phyloP scores from a whole-genome alignment of 192 early-diverging fungal genomes.

The Backusella parvicylindrica region DNA sequence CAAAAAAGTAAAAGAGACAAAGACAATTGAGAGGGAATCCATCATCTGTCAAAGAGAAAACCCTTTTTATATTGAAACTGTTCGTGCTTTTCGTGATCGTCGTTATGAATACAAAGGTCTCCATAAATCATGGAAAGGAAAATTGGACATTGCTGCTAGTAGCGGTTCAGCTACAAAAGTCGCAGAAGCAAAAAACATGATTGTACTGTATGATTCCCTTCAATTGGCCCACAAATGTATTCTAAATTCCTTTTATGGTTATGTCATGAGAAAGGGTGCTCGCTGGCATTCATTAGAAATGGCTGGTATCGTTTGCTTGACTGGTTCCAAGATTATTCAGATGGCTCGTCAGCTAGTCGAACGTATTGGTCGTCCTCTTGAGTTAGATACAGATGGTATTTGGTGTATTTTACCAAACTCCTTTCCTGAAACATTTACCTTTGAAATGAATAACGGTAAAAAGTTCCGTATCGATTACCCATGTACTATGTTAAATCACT shows the following conservation, averaged over 20 bases:
- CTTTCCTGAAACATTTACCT: slow-evolving; percentile 92
- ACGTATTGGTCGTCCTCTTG: slow-evolving; percentile 88
- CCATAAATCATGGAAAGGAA: slow-evolving; percentile 89
- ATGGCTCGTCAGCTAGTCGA: slow-evolving; percentile 91
- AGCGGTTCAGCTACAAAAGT: slow-evolving; percentile 64
- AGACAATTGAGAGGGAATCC: slow-evolving; percentile 78
- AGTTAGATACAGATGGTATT: slow-evolving; percentile 98
- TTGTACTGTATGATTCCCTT: slow-evolving; percentile 94
- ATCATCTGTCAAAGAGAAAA: slow-evolving; percentile 97
- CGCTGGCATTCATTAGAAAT: slow-evolving; percentile 99
- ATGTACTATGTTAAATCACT: slow-evolving; percentile 96
- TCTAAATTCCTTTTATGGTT: slow-evolving; percentile 95
- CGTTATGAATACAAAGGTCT: slow-evolving; percentile 97
- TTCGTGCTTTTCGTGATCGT: slow-evolving; percentile 93
- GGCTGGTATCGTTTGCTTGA: slow-evolving; percentile 98
- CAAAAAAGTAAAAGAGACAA: slow-evolving; percentile 75
- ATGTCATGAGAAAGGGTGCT: slow-evolving; percentile 98
- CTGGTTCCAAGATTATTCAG: slow-evolving; percentile 96
- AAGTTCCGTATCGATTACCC: slow-evolving; percentile 89
- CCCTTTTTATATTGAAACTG: slow-evolving; percentile 98
- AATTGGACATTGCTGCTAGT: slow-evolving; percentile 65
- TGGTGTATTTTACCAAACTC: slow-evolving; percentile 93
- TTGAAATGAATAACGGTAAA: slow-evolving; percentile 80
- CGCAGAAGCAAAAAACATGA: slow-evolving; percentile 87
- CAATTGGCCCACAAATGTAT: slow-evolving; percentile 98